Evolutionary conservation across 768 basidiomycete species (phyloP), one percentile per base, ranked within the genome.

Genomic region (Agrocybe chaxingu): DNA sequence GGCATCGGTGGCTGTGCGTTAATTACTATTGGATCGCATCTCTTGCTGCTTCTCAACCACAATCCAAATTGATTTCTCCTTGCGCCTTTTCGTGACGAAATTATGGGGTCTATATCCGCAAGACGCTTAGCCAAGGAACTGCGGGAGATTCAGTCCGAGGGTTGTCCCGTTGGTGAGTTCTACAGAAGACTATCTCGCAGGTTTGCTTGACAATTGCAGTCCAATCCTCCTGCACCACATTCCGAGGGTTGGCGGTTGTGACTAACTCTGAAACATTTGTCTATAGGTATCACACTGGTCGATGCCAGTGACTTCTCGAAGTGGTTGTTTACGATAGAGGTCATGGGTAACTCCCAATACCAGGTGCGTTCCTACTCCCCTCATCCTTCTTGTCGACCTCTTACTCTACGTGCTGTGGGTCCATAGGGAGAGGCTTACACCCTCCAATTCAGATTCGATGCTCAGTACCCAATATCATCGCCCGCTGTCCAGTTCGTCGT

Each of bases 401-500:
- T 42, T 2, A 47, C n/a, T 11, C 30, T 24, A 19, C 10, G 41
- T 29, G 30, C 18, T 36, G 41, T 36, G n/a, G 34, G 32, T 31
- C 35, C 30, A 18, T 57, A 92, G 89, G 85, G 76, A 44, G 90
- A 93, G 70, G 77, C 76, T 46, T 86, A 89, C 66, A 85, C 80
- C 48, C 74, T 92, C 35, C 84, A 84, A 68, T 93, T 95, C 66
- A 78, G 85, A 59, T 95, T 95, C 64, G 88, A 91, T 56, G 34
- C 78, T 1, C 78, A 80, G 58, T 94, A 93, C 66, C 92, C 92
- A 0, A 94, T 95, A 58, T 86, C 88, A 8, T 82, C 89, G 1
- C 92, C 92, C 9, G 88, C 89, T 12, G 92, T 95, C 13, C 87
- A 89, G 59, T 95, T 94, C 62, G 81, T 92, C 36, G 81, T 87